Evolutionary conservation across 1,139 yeast species (phyloP), one percentile per base, ranked within the genome.

Genomic region (Suhomyces guaymorum): DNA sequence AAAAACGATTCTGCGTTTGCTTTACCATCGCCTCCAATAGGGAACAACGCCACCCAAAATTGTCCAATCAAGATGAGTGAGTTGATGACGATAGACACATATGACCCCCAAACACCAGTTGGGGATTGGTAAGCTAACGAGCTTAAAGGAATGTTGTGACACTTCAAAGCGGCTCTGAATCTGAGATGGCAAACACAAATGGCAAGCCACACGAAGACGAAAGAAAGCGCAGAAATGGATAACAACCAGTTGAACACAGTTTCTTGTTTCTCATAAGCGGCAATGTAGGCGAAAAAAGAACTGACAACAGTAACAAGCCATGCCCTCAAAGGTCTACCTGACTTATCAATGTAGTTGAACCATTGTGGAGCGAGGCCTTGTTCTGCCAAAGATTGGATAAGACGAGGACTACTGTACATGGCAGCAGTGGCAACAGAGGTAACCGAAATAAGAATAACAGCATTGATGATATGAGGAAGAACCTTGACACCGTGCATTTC

Each of bases 381-480:
- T 23, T 46, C 48, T 7, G 58, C 57, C 41, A 55, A 44, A 3
- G 58, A 44, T 20, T 54, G 51, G 37, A 55, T 48, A 38, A 55
- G 49, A 34, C 59, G 49, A 28, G 58, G 48, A 26, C 55, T 48
- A 32, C 54, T 48, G 49, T 55, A 55, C 58, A 53, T 52, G 36
- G 57, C 58, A 20, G 59, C 58, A n/a, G 59, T 52, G 11, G 59
- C 58, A 21, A 55, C 60, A 2, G 58, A 53, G 4, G 58, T 52
- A 20, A 54, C 59, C n/a, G 57, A 51, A 32, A 52, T 46, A 42
- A 55, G 49, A 26, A 55, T 55, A 26, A 54, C 58, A 3, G 57
- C 55, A 32, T 55, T 55, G 42, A 54, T 51, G 36, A 55, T 51
- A 35, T 51, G 55, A 2, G 60, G 59, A 24, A 55, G 41, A 14